phyloP scores from a whole-genome alignment of 345 rosid genomes.

The Erysimum cheiranthoides region DNA sequence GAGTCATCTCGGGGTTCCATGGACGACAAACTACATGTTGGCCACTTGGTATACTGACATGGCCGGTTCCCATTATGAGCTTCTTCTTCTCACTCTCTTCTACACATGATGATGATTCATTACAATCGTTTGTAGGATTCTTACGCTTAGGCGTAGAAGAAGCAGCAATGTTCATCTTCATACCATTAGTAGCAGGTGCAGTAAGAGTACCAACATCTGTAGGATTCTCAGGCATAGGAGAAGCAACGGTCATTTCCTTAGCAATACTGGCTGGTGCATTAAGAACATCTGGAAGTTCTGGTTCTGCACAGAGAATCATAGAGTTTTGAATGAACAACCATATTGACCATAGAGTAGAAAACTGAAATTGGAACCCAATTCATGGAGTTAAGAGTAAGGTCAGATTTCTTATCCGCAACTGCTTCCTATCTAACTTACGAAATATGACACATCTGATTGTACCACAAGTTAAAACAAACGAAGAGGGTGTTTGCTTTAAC shows the following conservation, averaged over 20 bases:
- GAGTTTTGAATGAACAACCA: slow-evolving; percentile 18
- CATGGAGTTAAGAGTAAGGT: not conserved
- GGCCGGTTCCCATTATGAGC: slow-evolving; percentile 38
- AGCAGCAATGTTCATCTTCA: slow-evolving; percentile 7
- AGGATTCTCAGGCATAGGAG: slow-evolving; percentile 20
- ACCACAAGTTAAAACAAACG: not conserved
- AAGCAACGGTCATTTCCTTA: not conserved
- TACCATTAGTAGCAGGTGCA: not conserved
- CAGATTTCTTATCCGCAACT: not conserved
- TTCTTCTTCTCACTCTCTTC: slow-evolving; percentile 20
- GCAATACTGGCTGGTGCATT: not conserved
- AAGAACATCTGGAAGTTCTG: slow-evolving; percentile 2
- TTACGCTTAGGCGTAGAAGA: not conserved
- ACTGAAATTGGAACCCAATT: not conserved
- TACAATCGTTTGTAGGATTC: not conserved
- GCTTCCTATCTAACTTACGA: slow-evolving; percentile 9
- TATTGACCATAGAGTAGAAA: slow-evolving; percentile 1
- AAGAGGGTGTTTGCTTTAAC: slow-evolving; percentile 3
- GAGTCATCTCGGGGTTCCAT: slow-evolving; percentile 30
- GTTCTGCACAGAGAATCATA: slow-evolving; percentile 32
- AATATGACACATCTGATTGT: slow-evolving; percentile 1
- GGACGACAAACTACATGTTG: slow-evolving; percentile 40
- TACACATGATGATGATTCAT: not conserved
- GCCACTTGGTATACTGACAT: slow-evolving; percentile 17
- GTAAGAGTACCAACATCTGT: not conserved